These are phyloP conservation scores for Magnaporthiopsis rhizophila DNA, from an alignment of 2,329 filamentous ascomycete genomes.

Conservation along the genomic window DNA sequence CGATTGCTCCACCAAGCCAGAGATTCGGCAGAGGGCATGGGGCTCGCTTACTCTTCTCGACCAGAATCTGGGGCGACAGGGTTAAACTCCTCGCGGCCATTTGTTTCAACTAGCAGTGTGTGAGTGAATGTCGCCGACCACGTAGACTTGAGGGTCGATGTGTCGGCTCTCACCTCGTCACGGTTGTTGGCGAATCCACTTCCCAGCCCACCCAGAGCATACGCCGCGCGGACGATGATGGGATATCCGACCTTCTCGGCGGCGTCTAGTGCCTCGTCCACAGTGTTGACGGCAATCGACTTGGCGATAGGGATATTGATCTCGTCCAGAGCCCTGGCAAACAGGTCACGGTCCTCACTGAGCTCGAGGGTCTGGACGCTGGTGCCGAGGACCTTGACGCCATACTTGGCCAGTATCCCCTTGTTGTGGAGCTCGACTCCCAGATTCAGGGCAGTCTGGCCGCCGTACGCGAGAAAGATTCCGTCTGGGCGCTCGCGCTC, in stretches of 20 bases:
- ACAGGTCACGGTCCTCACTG: constrained; percentile 91
- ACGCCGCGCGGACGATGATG: constrained; percentile 95
- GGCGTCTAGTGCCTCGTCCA: constrained; percentile 86
- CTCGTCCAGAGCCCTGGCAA: constrained; percentile 90
- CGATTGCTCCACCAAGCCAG: neutral
- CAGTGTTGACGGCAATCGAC: constrained; percentile 83
- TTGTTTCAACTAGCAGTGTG: constrained; percentile 29
- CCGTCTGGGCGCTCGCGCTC: constrained; percentile 93
- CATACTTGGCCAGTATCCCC: constrained; percentile 91
- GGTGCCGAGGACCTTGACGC: constrained; percentile 91
- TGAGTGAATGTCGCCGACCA: neutral
- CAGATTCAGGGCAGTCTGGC: constrained; percentile 92
- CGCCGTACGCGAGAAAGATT: constrained; percentile 94
- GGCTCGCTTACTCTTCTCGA: constrained; percentile 59
- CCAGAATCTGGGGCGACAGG: constrained; percentile 89
- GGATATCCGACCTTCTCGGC: constrained; percentile 86
- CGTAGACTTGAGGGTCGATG: neutral
- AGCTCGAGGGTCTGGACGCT: constrained; percentile 91
- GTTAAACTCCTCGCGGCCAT: constrained; percentile 88
- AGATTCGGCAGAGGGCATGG: neutral
- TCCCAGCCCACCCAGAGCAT: constrained; percentile 89
- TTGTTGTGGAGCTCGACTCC: constrained; percentile 96
- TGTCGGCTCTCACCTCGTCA: constrained; percentile 69
- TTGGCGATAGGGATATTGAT: constrained; percentile 97
- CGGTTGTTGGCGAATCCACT: constrained; percentile 93